These are phyloP conservation scores for Drechslerella dactyloides DNA, from an alignment of 2,329 filamentous ascomycete genomes.

Conservation along the genomic window DNA sequence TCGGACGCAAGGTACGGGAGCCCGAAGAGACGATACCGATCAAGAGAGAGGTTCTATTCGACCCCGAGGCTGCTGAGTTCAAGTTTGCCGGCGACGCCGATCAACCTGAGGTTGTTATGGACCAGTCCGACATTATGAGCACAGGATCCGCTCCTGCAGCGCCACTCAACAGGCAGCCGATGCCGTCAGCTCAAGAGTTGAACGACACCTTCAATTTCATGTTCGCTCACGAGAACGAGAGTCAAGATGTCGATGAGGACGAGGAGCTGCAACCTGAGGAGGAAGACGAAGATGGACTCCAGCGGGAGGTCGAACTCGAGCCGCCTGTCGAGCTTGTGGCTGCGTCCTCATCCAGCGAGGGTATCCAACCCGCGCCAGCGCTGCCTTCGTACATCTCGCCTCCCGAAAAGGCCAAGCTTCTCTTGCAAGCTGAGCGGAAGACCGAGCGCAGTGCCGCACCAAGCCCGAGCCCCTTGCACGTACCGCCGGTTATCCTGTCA, in stretches of 20 bases:
- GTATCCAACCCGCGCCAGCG: conserved; percentile 44
- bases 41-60: conserved; percentile 42
- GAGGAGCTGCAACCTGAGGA: conserved; percentile 30
- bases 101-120: not conserved
- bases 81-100: conserved; percentile 47
- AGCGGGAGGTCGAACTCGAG: conserved; percentile 43
- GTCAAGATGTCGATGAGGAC: conserved; percentile 1
- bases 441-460: conserved; percentile 34
- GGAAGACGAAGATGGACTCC: conserved; percentile 39
- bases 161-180: conserved; percentile 49
- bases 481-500: conserved; percentile 11
- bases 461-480: conserved; percentile 60
- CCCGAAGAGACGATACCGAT: not conserved
- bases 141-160: conserved; percentile 45
- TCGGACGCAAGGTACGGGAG: conserved; percentile 31
- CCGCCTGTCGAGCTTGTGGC: conserved; percentile 32
- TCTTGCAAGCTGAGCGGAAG: conserved; percentile 18
- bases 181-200: conserved; percentile 54
- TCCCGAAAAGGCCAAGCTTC: conserved; percentile 34
- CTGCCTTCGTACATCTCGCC: conserved; percentile 39
- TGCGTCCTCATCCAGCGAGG: conserved; percentile 34
- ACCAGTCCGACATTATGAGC: conserved; percentile 17
- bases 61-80: conserved; percentile 52
- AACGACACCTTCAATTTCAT: conserved; percentile 54
- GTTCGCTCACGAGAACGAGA: conserved; percentile 40